phyloP scores from a whole-genome alignment of 2,329 filamentous ascomycete species.

The Epichloe sp. region DNA sequence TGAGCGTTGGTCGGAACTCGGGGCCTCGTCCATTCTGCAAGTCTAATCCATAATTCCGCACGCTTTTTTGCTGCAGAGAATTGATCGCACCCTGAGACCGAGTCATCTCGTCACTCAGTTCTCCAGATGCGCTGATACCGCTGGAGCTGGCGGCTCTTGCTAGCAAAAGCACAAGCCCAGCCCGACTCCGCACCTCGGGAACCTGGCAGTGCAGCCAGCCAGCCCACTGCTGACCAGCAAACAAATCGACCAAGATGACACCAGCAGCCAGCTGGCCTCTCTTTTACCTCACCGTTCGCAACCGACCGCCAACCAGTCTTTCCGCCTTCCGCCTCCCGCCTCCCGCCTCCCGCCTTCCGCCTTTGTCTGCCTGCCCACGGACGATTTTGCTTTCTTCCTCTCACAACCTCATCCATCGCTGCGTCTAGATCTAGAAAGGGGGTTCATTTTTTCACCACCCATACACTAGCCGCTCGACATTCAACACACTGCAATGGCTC shows the following conservation, averaged over 20 bases:
- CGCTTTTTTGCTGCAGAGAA: no score
- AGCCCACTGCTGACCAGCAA: background rate
- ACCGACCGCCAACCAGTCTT: background rate
- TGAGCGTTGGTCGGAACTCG: no score
- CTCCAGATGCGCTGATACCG: no score
- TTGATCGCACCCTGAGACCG: no score
- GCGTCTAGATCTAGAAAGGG: background rate
- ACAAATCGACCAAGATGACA: background rate
- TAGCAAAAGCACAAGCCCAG: no score
- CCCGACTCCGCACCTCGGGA: background rate
- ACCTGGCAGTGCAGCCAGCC: background rate
- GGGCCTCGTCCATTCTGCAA: no score
- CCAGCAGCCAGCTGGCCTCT: background rate
- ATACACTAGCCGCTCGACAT: background rate
- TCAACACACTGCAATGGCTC: constrained; percentile 26
- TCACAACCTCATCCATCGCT: background rate
- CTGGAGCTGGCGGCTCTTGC: no score
- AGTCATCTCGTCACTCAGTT: no score
- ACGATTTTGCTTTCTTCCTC: background rate
- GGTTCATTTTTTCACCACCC: background rate
- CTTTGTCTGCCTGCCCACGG: background rate
- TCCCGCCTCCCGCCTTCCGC: background rate
- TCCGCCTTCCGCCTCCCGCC: background rate
- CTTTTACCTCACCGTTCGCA: constrained; percentile 2
- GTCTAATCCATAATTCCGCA: no score